A percentile compares a stretch with the other conserved stretches of the same genome.
phyloP scores from a whole-genome alignment of 2,329 filamentous ascomycete species.

The Capronia americana region DNA sequence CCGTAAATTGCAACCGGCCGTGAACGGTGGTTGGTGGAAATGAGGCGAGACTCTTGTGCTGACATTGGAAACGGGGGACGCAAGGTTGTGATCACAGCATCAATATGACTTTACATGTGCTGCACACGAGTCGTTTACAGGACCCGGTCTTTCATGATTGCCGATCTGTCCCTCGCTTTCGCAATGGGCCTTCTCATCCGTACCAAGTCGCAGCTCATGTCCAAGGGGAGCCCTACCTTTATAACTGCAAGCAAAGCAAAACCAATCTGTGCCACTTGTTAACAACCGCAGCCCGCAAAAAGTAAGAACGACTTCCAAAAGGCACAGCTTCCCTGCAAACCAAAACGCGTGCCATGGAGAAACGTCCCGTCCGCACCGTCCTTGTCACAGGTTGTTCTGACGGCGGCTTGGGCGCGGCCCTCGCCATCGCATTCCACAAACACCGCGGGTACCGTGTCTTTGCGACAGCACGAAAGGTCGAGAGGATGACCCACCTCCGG shows the following conservation, averaged over 20 bases:
- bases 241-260: background rate
- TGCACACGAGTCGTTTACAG: background rate
- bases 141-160: background rate
- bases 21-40: background rate
- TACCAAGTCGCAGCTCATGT: background rate
- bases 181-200: background rate
- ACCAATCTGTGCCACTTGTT: background rate
- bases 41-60: background rate
- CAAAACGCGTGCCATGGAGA: background rate
- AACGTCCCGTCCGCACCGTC: slow-evolving; percentile 27
- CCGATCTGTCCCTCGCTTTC: background rate
- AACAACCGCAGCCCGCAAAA: background rate
- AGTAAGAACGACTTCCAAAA: no score
- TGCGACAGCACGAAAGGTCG: slow-evolving; percentile 52
- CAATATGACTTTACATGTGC: background rate
- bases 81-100: background rate
- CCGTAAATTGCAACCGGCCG: background rate
- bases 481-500: slow-evolving; percentile 43
- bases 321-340: background rate
- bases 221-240: background rate
- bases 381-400: slow-evolving; percentile 52
- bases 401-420: slow-evolving; percentile 64
- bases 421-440: slow-evolving; percentile 63
- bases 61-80: background rate
- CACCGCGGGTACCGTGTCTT: slow-evolving; percentile 60